Conservation (phyloP, 1,139 yeast genomes). For the Suhomyces coccinellae region DNA sequence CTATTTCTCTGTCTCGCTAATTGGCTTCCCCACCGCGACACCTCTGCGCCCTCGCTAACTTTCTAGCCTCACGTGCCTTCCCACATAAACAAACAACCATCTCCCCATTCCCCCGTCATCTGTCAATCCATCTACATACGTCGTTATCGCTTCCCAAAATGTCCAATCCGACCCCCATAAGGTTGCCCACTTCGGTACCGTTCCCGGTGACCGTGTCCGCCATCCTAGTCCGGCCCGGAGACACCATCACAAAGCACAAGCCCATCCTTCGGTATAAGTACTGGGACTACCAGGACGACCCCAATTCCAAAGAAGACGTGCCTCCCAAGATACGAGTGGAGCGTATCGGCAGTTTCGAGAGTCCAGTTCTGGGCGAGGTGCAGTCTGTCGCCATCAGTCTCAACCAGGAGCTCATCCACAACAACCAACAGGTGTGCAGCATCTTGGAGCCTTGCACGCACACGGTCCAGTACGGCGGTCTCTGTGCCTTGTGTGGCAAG, state of each 20-base stretch:
- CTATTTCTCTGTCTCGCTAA: neutral
- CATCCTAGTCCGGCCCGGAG: slow-evolving; percentile 47
- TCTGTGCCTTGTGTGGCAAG: slow-evolving; percentile 92
- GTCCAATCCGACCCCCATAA: slow-evolving; percentile 38
- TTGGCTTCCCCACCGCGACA: neutral
- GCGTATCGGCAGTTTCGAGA: slow-evolving; percentile 70
- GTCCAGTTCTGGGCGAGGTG: slow-evolving; percentile 77
- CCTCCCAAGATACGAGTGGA: slow-evolving; percentile 55
- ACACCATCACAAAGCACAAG: slow-evolving; percentile 50
- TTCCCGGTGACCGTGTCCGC: slow-evolving; percentile 69
- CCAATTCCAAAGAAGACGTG: slow-evolving; percentile 45
- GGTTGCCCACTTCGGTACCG: slow-evolving; percentile 58
- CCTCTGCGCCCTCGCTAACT: too few relatives aligned
- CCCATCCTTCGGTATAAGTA: slow-evolving; percentile 63
- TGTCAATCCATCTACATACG: neutral
- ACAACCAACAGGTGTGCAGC: slow-evolving; percentile 46
- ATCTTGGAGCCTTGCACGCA: slow-evolving; percentile 87
- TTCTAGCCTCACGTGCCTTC: neutral
- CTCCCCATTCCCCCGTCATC: slow-evolving; percentile 1
- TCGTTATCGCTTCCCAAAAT: slow-evolving; percentile 13
- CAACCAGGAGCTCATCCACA: slow-evolving; percentile 61
- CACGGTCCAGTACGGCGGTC: slow-evolving; percentile 92
- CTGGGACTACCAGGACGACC: slow-evolving; percentile 66
- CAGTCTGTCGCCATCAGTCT: slow-evolving; percentile 48
- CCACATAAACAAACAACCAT: slow-evolving; percentile 7